Percentiles rank a stretch among this genome's conserved stretches.
Evolutionary conservation across 2,329 filamentous ascomycete genomes (phyloP).

Genomic region (Diplodia intermedia): DNA sequence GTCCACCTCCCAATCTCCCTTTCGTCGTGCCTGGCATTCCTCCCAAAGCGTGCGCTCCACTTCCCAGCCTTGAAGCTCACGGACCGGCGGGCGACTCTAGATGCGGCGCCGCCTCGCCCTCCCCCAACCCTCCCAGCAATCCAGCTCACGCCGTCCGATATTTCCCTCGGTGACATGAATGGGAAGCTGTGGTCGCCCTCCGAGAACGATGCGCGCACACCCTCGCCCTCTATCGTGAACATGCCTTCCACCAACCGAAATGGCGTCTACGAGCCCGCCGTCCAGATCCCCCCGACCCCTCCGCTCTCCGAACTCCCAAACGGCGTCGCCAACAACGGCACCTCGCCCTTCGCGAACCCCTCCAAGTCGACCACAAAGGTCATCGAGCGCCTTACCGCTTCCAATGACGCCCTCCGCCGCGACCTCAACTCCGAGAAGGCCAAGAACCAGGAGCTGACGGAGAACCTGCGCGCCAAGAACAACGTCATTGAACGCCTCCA

Average conservation of each 20-base stretch:
- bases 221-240: slow-evolving; percentile 23
- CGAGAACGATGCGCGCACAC: slow-evolving; percentile 29
- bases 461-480: slow-evolving; percentile 68
- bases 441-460: slow-evolving; percentile 68
- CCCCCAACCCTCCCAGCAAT: slow-evolving; percentile 28
- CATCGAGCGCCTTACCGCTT: slow-evolving; percentile 77
- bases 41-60: slow-evolving; percentile 23
- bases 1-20: slow-evolving; percentile 29
- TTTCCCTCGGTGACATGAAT: slow-evolving; percentile 29
- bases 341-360: slow-evolving; percentile 29
- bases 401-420: slow-evolving; percentile 75
- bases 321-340: slow-evolving; percentile 18
- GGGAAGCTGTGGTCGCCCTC: slow-evolving; percentile 27
- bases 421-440: slow-evolving; percentile 55
- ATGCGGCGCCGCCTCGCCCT: slow-evolving; percentile 30
- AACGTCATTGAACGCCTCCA: slow-evolving; percentile 67
- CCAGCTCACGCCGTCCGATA: slow-evolving; percentile 25
- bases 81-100: slow-evolving; percentile 25
- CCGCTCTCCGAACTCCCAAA: slow-evolving; percentile 28
- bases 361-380: slow-evolving; percentile 32
- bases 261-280: slow-evolving; percentile 28
- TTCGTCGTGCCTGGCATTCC: slow-evolving; percentile 29
- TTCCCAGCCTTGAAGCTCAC: slow-evolving; percentile 15
- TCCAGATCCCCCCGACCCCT: slow-evolving; percentile 14
- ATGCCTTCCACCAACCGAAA: slow-evolving; percentile 32